Evolutionary conservation across 805 yeast genomes (phyloP), one percentile per base, ranked within the genome.

Genomic region (Brettanomyces naardenensis): DNA sequence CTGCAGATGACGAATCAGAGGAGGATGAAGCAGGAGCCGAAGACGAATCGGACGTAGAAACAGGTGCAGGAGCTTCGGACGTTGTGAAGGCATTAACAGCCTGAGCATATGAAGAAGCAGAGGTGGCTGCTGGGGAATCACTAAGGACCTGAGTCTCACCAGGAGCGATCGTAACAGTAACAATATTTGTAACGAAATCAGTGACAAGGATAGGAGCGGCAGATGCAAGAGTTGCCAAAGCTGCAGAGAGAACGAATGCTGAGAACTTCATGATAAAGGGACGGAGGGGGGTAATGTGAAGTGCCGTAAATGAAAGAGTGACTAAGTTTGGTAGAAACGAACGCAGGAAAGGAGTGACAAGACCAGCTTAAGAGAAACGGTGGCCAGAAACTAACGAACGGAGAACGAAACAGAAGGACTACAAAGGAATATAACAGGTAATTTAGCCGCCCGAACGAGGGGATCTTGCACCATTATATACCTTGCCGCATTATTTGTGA

Each of bases 121-220:
- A 30, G 19, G 35, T 35, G 28, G 42, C 17, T 17, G 28, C 31
- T 10, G 33, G 36, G 17, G 26, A 40, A 22, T 37, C 21, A 5
- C 22, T 20, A 20, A 18, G 7, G 14, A n/a, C 27, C n/a, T 10
- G 18, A 10, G 3, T 32, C n/a, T 33, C 14, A 14, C 19, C 20
- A 15, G 29, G 20, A 10, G 47, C 40, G 25, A 49, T 45, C 28
- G 53, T 47, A 28, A 44, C 44, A 14, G 51, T 48, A 33, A 43
- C 49, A 28, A 47, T 51, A 19, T 39, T 37, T 21, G 35, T 31
- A 22, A 48, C 52, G 43, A 41, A 44, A 19, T 30, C 46, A 6
- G 47, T 38, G 21, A 42, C 23, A 21, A 35, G 19, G 17, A 33
- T 27, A 13, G 38, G 36, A n/a, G 38, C 33, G 7, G 39, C 20